Percentiles rank a stretch among this genome's conserved stretches.
Evolutionary conservation across 768 basidiomycete genomes (phyloP).

Genomic region (Hypholoma fasciculare): DNA sequence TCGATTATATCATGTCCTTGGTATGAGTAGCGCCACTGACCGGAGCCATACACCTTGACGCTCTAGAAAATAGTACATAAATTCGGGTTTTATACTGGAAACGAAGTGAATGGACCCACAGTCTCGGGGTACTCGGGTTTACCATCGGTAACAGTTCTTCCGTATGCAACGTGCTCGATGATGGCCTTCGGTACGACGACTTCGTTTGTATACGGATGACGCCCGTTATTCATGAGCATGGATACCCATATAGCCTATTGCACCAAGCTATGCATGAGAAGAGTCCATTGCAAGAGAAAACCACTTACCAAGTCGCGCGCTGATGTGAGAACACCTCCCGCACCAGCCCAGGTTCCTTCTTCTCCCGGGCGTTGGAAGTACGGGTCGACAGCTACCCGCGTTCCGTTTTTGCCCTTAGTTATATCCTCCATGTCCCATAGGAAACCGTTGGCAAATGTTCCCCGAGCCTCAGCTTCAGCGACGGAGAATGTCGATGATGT

Average conservation of each 20-base stretch:
- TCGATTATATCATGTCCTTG: conserved; percentile 43
- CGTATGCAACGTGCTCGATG: conserved; percentile 35
- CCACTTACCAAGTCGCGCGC: conserved; percentile 38
- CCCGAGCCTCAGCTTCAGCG: conserved; percentile 31
- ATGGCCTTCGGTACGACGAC: conserved; percentile 35
- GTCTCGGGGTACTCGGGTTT: conserved; percentile 37
- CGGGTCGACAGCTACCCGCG: conserved; percentile 32
- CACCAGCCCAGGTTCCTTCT: conserved; percentile 40
- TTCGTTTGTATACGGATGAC: conserved; percentile 36
- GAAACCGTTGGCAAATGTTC: conserved; percentile 36
- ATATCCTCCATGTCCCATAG: conserved; percentile 33
- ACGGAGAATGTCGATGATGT: conserved; percentile 38
- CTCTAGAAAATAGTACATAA: conserved; percentile 24
- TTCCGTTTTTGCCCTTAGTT: conserved; percentile 29
- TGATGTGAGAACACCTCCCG: conserved; percentile 39
- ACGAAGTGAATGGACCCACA: conserved; percentile 16
- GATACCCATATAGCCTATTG: conserved; percentile 34
- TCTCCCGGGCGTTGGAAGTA: conserved; percentile 40
- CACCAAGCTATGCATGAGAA: not conserved
- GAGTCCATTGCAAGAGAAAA: no score
- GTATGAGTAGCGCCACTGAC: conserved; percentile 38
- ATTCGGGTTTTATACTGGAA: not conserved
- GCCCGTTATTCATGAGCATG: conserved; percentile 39
- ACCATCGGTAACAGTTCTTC: conserved; percentile 31
- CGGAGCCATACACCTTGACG: conserved; percentile 38